Conservation (phyloP, 1,284 basidiomycete genomes). For the Irpex sp. region DNA sequence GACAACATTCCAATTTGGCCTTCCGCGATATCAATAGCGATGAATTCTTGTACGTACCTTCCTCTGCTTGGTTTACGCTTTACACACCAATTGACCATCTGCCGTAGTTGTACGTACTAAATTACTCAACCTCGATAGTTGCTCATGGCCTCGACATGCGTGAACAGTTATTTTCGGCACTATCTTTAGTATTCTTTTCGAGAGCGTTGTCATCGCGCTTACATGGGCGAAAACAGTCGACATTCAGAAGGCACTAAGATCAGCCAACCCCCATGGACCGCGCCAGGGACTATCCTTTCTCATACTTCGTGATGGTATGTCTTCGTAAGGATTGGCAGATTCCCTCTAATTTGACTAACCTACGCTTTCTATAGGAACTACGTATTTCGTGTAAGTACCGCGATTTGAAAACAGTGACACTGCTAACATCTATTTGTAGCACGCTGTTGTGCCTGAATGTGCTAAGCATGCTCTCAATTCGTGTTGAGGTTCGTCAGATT, state of each 20-base stretch:
- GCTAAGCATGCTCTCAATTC: not conserved
- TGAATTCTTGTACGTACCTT: constrained; percentile 5
- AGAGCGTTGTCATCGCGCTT: constrained; percentile 5
- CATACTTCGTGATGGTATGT: not conserved
- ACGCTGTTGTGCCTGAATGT: not conserved
- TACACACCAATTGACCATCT: too few relatives aligned
- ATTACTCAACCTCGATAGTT: not conserved
- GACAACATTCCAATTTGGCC: constrained; percentile 3
- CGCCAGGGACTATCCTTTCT: not conserved
- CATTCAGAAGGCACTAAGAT: not conserved
- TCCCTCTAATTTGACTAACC: not conserved
- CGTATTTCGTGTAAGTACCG: not conserved
- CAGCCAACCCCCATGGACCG: not conserved
- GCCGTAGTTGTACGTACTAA: not conserved
- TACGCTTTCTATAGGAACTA: not conserved
- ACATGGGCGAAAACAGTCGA: constrained; percentile 11
- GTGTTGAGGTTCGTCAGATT: not conserved
- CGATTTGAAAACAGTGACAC: not conserved
- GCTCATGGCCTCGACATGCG: not conserved
- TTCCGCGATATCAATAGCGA: not conserved
- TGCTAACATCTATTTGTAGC: not conserved
- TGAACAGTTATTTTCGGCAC: constrained; percentile 7
- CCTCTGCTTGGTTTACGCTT: not conserved
- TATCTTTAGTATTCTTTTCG: constrained; percentile 8
- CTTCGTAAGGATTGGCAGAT: not conserved